Evolutionary conservation across 2,329 filamentous ascomycete species (phyloP).

Genomic region (Alternaria solani): DNA sequence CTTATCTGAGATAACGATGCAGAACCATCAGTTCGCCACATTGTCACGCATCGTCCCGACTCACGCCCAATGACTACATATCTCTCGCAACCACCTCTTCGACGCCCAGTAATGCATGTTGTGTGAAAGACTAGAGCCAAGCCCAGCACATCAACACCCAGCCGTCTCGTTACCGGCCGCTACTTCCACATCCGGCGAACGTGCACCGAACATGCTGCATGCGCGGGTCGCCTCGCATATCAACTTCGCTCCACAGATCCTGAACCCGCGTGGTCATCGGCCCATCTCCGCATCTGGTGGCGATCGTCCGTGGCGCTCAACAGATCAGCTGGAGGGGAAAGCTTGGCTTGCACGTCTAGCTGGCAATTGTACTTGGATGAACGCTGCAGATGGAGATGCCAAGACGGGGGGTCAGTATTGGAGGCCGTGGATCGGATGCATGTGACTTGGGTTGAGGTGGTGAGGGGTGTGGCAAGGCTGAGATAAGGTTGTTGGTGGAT

Average conservation of each 20-base stretch:
- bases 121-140: background rate
- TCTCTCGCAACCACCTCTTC: background rate
- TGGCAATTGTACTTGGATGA: background rate
- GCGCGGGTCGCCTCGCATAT: background rate
- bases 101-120: background rate
- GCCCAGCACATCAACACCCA: background rate
- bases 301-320: conserved; percentile 3
- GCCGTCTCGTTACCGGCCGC: background rate
- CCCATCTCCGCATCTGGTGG: background rate
- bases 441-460: background rate
- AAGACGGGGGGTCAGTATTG: background rate
- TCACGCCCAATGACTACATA: background rate
- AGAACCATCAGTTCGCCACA: background rate
- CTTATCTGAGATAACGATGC: background rate
- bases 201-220: background rate
- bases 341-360: conserved; percentile 5
- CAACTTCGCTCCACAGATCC: background rate
- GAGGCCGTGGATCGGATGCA: background rate
- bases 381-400: background rate
- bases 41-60: background rate
- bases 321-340: conserved; percentile 9
- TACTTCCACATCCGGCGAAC: background rate
- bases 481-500: background rate
- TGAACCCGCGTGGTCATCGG: background rate
- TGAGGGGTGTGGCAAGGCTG: background rate